phyloP scores from a whole-genome alignment of 1,139 yeast genomes.

The Geotrichum restrictum region DNA sequence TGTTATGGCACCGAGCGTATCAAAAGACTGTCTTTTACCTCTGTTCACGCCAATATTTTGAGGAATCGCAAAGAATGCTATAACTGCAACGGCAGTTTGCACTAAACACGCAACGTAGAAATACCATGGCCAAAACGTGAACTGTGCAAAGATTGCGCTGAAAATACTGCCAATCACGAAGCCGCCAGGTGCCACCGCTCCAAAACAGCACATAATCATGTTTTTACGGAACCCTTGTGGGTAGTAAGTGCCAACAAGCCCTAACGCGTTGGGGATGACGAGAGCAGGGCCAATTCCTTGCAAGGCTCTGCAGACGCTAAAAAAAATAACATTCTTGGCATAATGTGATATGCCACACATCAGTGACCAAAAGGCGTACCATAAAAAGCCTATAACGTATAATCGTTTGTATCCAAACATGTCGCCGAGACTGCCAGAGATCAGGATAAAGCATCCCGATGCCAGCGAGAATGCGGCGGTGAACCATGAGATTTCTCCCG shows the following conservation, averaged over 20 bases:
- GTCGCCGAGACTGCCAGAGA: conserved; percentile 65
- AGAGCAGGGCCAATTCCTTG: conserved; percentile 63
- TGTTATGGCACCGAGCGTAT: conserved; percentile 46
- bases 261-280: conserved; percentile 55
- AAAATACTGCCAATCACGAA: conserved; percentile 51
- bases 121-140: conserved; percentile 56
- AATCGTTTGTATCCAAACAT: conserved; percentile 53
- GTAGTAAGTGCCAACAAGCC: conserved; percentile 51
- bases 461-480: conserved; percentile 57
- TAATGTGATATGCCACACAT: conserved; percentile 51
- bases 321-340: conserved; percentile 42
- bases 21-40: conserved; percentile 38
- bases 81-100: conserved; percentile 34
- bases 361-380: conserved; percentile 50
- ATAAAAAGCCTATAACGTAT: conserved; percentile 47
- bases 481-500: conserved; percentile 55
- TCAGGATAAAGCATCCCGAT: conserved; percentile 58
- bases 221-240: conserved; percentile 45
- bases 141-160: conserved; percentile 44
- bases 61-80: conserved; percentile 47
- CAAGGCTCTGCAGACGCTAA: conserved; percentile 51
- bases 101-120: conserved; percentile 49
- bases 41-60: conserved; percentile 29
- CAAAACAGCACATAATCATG: conserved; percentile 49
- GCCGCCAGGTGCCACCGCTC: conserved; percentile 60